These are phyloP conservation scores for Coemansia sp. DNA, from an alignment of 192 early-diverging fungal species.

Conservation along the genomic window DNA sequence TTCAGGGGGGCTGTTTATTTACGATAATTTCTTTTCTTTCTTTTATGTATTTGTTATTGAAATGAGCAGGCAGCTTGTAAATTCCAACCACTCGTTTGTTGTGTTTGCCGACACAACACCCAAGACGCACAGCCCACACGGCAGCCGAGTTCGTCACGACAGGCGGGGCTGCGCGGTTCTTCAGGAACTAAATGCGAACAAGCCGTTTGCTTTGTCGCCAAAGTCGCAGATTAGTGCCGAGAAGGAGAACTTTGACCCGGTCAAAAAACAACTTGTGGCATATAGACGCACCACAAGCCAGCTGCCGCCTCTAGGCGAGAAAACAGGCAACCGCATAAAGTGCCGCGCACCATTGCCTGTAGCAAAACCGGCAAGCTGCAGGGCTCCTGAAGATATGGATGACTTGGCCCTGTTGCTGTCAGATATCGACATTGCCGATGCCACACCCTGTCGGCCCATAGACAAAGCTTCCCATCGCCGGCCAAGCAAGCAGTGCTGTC, in stretches of 20 bases:
- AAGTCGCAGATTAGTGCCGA: conserved; percentile 24
- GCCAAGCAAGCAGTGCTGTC: not conserved
- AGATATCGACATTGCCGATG: conserved; percentile 9
- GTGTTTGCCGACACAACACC: conserved; percentile 17
- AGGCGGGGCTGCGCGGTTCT: conserved; percentile 6
- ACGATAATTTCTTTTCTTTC: conserved; percentile 6
- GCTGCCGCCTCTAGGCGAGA: conserved; percentile 1
- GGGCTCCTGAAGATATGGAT: not conserved
- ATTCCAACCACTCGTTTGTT: conserved; percentile 5
- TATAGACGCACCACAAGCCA: conserved; percentile 5
- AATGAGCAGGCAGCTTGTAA: not conserved
- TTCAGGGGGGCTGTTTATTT: not conserved
- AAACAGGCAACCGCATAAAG: not conserved
- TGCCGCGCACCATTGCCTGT: no score
- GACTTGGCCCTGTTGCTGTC: conserved; percentile 8
- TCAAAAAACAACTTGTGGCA: conserved; percentile 17
- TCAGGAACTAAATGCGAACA: conserved; percentile 12
- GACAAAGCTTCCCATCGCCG: not conserved
- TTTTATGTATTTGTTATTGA: conserved; percentile 4
- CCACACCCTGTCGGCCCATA: not conserved
- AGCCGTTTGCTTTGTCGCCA: conserved; percentile 20
- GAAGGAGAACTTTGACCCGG: conserved; percentile 47
- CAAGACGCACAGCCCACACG: not conserved
- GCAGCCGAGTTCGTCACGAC: not conserved
- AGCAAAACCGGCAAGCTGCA: not conserved